Evolutionary conservation across 2,329 filamentous ascomycete species (phyloP).

Genomic region (Clarireedia monteithiana): DNA sequence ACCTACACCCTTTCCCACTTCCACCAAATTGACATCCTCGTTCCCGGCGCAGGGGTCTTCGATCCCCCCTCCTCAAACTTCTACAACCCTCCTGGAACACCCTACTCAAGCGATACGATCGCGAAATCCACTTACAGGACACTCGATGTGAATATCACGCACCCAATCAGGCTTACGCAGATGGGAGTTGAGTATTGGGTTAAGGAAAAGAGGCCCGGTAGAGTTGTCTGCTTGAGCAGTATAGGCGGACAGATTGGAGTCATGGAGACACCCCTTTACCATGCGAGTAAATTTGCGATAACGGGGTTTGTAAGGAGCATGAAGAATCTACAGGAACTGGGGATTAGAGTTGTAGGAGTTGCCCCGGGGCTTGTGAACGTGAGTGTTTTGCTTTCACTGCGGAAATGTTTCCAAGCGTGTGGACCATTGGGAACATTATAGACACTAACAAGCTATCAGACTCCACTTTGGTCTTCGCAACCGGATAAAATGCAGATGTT

Average conservation of each 20-base stretch:
- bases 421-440: background rate
- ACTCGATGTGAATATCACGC: conserved; percentile 42
- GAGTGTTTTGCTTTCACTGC: background rate
- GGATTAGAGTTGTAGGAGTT: conserved; percentile 36
- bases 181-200: conserved; percentile 38
- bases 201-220: conserved; percentile 10
- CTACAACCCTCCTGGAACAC: conserved; percentile 35
- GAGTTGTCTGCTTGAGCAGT: conserved; percentile 36
- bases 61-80: conserved; percentile 37
- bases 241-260: conserved; percentile 36
- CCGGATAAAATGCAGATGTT: background rate
- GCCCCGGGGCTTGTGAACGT: conserved; percentile 35
- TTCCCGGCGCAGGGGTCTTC: conserved; percentile 40
- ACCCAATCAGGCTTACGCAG: conserved; percentile 43
- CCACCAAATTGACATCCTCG: conserved; percentile 30
- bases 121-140: conserved; percentile 33
- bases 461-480: background rate
- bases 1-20: conserved; percentile 30
- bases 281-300: conserved; percentile 6
- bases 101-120: conserved; percentile 29
- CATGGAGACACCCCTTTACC: conserved; percentile 32
- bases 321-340: conserved; percentile 27
- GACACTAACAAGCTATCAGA: background rate
- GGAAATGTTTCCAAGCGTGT: background rate
- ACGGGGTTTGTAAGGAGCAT: conserved; percentile 5